Evolutionary conservation across 1,284 basidiomycete species (phyloP).

Genomic region (Cutaneotrichosporon cutaneum): DNA sequence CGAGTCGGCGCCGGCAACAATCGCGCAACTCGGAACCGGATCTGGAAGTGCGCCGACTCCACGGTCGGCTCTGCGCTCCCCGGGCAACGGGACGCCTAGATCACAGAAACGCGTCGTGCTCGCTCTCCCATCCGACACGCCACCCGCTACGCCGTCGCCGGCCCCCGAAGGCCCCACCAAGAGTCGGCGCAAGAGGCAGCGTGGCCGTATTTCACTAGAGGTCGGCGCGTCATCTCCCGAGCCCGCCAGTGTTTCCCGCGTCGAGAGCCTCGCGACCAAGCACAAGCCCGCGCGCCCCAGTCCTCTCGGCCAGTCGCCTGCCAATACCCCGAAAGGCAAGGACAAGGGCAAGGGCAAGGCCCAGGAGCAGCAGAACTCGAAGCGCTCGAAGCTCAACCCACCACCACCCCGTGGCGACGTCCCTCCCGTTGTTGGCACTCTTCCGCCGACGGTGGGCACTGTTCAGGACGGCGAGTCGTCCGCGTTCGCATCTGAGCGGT

Average conservation of each 20-base stretch:
- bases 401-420: constrained; percentile 3
- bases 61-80: constrained; percentile 13
- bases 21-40: not conserved
- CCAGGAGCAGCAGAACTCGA: constrained; percentile 12
- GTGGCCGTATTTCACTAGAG: not conserved
- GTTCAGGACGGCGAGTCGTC: not conserved
- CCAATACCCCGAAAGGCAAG: constrained; percentile 1
- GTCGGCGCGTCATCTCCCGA: not conserved
- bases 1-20: not conserved
- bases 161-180: not conserved
- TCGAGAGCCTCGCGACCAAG: constrained; percentile 4
- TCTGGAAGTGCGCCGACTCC: constrained; percentile 11
- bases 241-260: not conserved
- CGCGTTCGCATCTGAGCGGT: not conserved
- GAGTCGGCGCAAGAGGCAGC: not conserved
- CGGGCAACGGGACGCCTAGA: constrained; percentile 13
- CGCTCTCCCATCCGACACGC: constrained; percentile 14
- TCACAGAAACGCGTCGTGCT: constrained; percentile 19
- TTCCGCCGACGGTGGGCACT: not conserved
- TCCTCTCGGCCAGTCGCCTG: constrained; percentile 27
- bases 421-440: constrained; percentile 3
- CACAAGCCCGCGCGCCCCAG: constrained; percentile 36
- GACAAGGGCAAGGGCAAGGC: not conserved
- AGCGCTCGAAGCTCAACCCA: not conserved
- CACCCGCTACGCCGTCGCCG: constrained; percentile 11